These are phyloP conservation scores for Gamsiella multidivaricata DNA, from an alignment of 192 early-diverging fungal species.

Conservation along the genomic window DNA sequence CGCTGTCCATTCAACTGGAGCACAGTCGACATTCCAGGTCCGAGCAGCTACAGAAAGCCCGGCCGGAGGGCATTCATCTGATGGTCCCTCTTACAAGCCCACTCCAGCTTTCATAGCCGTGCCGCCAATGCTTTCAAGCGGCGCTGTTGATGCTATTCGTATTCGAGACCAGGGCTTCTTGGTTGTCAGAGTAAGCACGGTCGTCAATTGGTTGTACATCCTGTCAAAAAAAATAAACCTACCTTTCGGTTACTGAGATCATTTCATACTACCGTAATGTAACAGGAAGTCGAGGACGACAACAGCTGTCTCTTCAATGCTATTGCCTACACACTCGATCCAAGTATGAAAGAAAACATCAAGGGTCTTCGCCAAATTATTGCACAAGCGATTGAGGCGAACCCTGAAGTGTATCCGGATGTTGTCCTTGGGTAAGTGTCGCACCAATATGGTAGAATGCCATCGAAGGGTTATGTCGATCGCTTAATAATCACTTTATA, in stretches of 20 bases:
- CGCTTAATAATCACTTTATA: no score
- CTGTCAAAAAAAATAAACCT: not conserved
- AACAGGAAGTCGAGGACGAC: constrained; percentile 74
- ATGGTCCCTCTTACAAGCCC: constrained; percentile 13
- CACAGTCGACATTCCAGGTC: constrained; percentile 25
- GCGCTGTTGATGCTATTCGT: constrained; percentile 17
- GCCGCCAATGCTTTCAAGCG: not conserved
- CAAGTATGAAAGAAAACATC: constrained; percentile 50
- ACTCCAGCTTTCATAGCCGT: not conserved
- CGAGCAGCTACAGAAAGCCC: not conserved
- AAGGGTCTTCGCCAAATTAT: constrained; percentile 49
- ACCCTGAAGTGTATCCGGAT: constrained; percentile 69
- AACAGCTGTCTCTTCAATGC: constrained; percentile 80
- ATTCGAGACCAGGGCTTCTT: constrained; percentile 39
- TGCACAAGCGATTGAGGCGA: constrained; percentile 60
- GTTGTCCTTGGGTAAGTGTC: constrained; percentile 68
- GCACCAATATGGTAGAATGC: not conserved
- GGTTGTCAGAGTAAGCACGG: constrained; percentile 38
- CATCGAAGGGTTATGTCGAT: no score
- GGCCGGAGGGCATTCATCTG: constrained; percentile 20
- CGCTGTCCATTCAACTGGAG: not conserved
- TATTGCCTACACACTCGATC: constrained; percentile 54
- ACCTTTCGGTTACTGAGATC: no score
- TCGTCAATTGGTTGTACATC: not conserved
- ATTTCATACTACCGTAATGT: not conserved